These are phyloP conservation scores for Aspergillus pseudonomiae DNA, from an alignment of 2,329 filamentous ascomycete genomes.

Conservation along the genomic window DNA sequence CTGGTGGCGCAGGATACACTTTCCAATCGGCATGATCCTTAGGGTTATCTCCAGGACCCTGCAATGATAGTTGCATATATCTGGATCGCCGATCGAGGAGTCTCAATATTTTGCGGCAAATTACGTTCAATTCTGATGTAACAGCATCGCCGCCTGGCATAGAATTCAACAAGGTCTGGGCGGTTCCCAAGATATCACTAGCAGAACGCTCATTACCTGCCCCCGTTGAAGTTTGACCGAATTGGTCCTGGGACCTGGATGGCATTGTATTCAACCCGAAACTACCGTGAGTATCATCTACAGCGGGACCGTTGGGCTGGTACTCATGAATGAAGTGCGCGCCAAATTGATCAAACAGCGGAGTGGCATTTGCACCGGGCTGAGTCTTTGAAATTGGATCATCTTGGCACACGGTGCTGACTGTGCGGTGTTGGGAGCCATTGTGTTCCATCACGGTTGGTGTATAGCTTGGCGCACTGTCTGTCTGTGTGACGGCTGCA, in stretches of 20 bases:
- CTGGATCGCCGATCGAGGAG: slow-evolving; percentile 86
- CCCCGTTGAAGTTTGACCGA: neutral
- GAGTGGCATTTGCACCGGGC: neutral
- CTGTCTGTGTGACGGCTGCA: slow-evolving; percentile 7
- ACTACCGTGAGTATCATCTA: neutral
- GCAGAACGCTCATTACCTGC: slow-evolving; percentile 31
- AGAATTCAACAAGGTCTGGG: slow-evolving; percentile 64
- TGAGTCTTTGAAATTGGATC: neutral
- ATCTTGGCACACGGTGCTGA: neutral
- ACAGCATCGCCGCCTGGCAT: slow-evolving; percentile 76
- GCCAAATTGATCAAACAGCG: neutral
- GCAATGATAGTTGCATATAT: slow-evolving; percentile 83
- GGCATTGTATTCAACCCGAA: neutral
- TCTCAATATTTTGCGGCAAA: slow-evolving; percentile 88
- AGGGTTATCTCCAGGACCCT: slow-evolving; percentile 81
- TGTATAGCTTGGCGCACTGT: neutral
- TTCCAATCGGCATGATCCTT: slow-evolving; percentile 81
- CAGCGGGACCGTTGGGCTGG: neutral
- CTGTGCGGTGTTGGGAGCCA: neutral
- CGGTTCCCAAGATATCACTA: slow-evolving; percentile 62
- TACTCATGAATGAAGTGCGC: neutral
- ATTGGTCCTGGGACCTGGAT: neutral
- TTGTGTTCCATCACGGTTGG: neutral
- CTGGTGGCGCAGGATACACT: slow-evolving; percentile 88
- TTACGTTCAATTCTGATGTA: slow-evolving; percentile 78